Base-by-base conservation (phyloP, 2,329 filamentous ascomycete species). In the Ceratocystis huliohia region DNA sequence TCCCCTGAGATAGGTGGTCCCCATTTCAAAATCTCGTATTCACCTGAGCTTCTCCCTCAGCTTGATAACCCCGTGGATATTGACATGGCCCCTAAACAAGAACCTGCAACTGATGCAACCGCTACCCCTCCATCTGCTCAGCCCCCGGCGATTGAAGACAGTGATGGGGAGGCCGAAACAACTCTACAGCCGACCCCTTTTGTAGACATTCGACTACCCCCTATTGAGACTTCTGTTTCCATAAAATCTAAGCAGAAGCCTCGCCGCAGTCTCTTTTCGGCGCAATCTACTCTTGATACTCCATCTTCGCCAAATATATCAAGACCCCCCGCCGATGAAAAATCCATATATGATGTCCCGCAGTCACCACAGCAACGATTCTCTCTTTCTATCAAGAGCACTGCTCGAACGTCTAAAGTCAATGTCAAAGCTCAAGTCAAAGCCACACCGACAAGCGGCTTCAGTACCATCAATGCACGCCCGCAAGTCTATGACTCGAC, bases 301-400 rank as follows among this genome's bases (percentile, higher is more conserved):
- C 20, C 25, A 3, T 57, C 53, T 25, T 59, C n/a, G 56, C 56
- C 56, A n/a, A 30, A 17, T 15, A 3, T 17, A 30, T 17, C 56
- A 5, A 59, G 28, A 15, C 33, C 56, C 1, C 56, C 56, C 8
- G 7, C 17, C 17, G 28, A 28, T 10, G 46, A 50, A 17, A 22
- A 17, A 3, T 68, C 64, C 2, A 53, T 68, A 13, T 68, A 68
- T 45, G 67, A 68, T 53, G 67, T 68, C 5, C 67, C 67, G n/a
- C 41, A 64, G 17, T 65, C 64, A 8, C 64, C 64, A 17, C 20
- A 20, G n/a, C 22, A 30, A 33, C 15, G 15, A 8, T 33, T 30
- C 59, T 56, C 46, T 46, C 53, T 53, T 2, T 50, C 64, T 3
- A 37, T 20, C 41, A 57, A 53, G 17, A 33, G 13, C 46, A 30